Evolutionary conservation across 495 filamentous ascomycete species (phyloP), one percentile per base, ranked within the genome.

Genomic region (Penicillium cosmopolitanum): DNA sequence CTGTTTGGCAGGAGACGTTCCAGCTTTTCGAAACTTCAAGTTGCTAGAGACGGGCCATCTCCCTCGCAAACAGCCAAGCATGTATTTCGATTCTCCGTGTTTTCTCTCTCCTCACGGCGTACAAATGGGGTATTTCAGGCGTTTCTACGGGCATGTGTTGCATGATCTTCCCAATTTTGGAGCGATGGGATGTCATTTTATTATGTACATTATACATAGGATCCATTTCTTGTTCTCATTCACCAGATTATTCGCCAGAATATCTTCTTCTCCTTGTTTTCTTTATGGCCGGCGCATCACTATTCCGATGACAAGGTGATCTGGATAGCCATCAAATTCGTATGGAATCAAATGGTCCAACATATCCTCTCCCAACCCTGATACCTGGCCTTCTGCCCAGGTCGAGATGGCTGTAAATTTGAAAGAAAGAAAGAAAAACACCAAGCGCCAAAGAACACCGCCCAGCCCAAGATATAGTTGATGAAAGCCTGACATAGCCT

Each of bases 101-200:
- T 46, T 64, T 57, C 55, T 68, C 67, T 65, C 57, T 61, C 57
- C 68, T 71, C 63, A 56, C 34, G 66, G 63, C 66, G 68, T 56
- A 66, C 56, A 58, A 56, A 52, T 53, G 63, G 66, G 43, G 33
- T 52, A 25, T 58, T 48, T 48, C 36, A 62, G 65, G 67, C 65
- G 67, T 70, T 70, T 62, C 61, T 35, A 53, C 56, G 67, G 65
- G 67, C 65, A 70, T 69, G 42, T 64, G 50, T 51, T 68, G 65
- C 67, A 68, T 70, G 58, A 51, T 52, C 55, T 64, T 58, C 58
- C 62, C 53, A 21, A 58, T 51, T 48, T 47, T 33, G 57, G 44
- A 53, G 57, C 34, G 61, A 67, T 57, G 46, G 51, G 59, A 62
- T 65, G 59, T 16, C 53, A 56, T 34, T 62, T 51, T 42, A 59